phyloP scores from a whole-genome alignment of 768 basidiomycete genomes.

The Lentinus tigrinus region DNA sequence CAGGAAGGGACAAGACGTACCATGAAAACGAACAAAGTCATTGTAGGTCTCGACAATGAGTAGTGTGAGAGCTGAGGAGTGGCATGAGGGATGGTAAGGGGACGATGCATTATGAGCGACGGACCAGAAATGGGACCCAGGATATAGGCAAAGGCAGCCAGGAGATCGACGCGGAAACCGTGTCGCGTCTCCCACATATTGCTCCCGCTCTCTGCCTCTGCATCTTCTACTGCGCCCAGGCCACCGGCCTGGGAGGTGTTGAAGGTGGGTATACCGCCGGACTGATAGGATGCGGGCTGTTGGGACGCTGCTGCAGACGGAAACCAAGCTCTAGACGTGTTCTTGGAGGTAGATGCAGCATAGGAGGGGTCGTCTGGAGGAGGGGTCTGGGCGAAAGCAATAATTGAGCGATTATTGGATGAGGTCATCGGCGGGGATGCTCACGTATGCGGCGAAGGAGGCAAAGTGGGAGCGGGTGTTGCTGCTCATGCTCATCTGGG shows the following conservation, averaged over 20 bases:
- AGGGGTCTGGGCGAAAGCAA: constrained; percentile 40
- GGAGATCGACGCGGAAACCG: constrained; percentile 63
- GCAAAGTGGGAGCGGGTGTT: constrained; percentile 37
- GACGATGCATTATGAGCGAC: constrained; percentile 17
- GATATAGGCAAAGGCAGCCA: constrained; percentile 64
- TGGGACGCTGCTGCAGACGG: constrained; percentile 34
- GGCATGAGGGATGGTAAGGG: not conserved
- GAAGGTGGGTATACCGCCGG: constrained; percentile 63
- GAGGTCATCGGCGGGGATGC: constrained; percentile 19
- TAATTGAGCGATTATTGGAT: not conserved
- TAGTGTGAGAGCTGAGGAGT: constrained; percentile 51
- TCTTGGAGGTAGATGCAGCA: constrained; percentile 16
- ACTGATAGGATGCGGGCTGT: constrained; percentile 59
- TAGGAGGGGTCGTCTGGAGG: constrained; percentile 54
- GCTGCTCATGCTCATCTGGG: constrained; percentile 27
- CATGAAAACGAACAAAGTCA: constrained; percentile 77
- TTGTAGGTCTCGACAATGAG: constrained; percentile 76
- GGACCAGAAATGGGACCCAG: constrained; percentile 73
- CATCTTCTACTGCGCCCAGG: constrained; percentile 33
- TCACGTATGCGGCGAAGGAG: constrained; percentile 64
- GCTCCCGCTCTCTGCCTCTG: constrained; percentile 39
- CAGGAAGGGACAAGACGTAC: constrained; percentile 35
- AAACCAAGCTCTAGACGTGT: constrained; percentile 46
- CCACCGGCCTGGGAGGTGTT: constrained; percentile 42
- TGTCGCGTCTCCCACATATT: constrained; percentile 73